Base-by-base conservation (phyloP, 495 filamentous ascomycete genomes). In the Thermochaetoides thermophila region DNA sequence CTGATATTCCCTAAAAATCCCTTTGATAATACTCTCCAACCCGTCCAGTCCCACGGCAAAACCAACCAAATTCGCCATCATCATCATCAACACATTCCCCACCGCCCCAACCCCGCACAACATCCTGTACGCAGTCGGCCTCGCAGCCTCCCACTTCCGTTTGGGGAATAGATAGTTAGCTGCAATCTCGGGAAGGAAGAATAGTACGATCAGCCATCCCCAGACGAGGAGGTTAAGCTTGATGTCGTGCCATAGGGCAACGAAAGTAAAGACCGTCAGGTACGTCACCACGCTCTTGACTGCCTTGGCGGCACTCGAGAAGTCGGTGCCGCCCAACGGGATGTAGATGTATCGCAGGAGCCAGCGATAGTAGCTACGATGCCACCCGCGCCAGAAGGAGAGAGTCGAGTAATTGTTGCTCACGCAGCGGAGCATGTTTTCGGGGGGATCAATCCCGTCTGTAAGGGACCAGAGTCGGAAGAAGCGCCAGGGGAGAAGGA, bases 341-440 rank as follows among this genome's bases (percentile, higher is more conserved):
- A 96, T 66, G 59, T 89, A 99, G 37, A 99, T 77, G 60, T 99
- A 99, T 14, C 89, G 73, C 26, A 95, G 61, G 38, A 84, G 73
- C 85, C 85, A 99, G 35, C 82, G 76, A 58, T 96, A 94, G 62
- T 78, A 96, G 42, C 73, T 81, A 23, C 84, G 75, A 55, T 99
- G 89, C 91, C 91, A 96, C 38, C 73, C 69, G 34, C 89, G 80
- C 89, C 89, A 99, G 61, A 99, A 99, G 16, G 72, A 76, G n/a
- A 83, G 64, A 5, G 81, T 75, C 35, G 78, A 86, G 61, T 86
- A 94, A 54, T 96, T 96, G 59, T 99, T 73, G 44, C 75, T 83
- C 60, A 95, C 83, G 62, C 89, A 99, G 46, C 89, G 84, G 31
- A 96, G 69, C 82, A 99, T 89, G 59, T 99, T 99, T 54, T 99